A percentile compares a stretch with the other conserved stretches of the same genome.
Conservation (phyloP, 345 rosid genomes). For the Cardamine resedifolia region DNA sequence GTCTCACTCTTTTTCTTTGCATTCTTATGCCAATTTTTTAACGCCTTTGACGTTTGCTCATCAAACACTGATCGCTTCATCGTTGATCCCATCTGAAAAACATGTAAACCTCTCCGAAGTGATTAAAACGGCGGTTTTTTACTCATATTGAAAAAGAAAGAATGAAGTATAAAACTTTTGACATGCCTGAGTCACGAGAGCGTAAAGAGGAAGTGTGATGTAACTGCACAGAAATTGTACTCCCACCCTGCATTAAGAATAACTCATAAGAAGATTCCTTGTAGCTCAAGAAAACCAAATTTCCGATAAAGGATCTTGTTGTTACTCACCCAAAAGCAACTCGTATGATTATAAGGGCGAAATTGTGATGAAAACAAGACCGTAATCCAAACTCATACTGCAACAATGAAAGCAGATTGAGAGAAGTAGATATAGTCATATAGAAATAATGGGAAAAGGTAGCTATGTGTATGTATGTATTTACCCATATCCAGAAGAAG, state of each 20-base stretch:
- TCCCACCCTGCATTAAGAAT: conserved; percentile 48
- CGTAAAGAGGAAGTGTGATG: conserved; percentile 93
- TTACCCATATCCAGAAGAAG: conserved; percentile 96
- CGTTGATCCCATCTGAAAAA: conserved; percentile 86
- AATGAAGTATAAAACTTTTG: not conserved
- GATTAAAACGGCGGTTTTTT: not conserved
- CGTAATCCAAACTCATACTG: conserved; percentile 92
- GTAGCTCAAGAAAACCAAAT: conserved; percentile 1
- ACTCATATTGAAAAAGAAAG: not conserved
- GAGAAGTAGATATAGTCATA: conserved; percentile 1
- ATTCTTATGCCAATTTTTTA: conserved; percentile 75
- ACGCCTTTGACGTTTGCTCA: conserved; percentile 81
- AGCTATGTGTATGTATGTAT: not conserved
- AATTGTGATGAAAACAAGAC: conserved; percentile 75
- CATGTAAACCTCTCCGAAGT: not conserved
- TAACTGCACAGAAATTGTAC: conserved; percentile 86
- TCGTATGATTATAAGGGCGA: conserved; percentile 43
- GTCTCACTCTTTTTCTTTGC: conserved; percentile 60
- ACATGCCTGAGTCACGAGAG: conserved; percentile 94
- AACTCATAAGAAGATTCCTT: not conserved
- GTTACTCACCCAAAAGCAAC: conserved; percentile 65
- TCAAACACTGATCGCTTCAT: conserved; percentile 95
- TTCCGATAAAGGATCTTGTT: not conserved
- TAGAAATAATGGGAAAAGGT: not conserved
- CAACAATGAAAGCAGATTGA: conserved; percentile 21